Percentiles rank a stretch among this genome's conserved stretches.
Evolutionary conservation across 1,284 basidiomycete species (phyloP).

Genomic region (Puccinia horiana): DNA sequence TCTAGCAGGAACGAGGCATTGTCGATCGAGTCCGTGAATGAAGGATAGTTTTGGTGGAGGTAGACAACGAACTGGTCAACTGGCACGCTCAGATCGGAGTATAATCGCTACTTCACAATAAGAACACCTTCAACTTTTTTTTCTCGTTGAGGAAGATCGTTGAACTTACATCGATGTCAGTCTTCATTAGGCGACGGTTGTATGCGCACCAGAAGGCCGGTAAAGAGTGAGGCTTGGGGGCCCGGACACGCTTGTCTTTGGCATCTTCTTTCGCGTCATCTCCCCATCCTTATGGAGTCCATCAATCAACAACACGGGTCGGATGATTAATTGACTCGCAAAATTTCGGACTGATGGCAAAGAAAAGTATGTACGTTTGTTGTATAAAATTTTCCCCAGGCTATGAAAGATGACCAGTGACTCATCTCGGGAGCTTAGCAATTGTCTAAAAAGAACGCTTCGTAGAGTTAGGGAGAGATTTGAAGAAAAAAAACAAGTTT

Average conservation of each 20-base stretch:
- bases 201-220: conserved; percentile 52
- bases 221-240: conserved; percentile 48
- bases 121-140: conserved; percentile 53
- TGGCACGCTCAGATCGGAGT: conserved; percentile 85
- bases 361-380: conserved; percentile 69
- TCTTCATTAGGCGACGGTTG: conserved; percentile 50
- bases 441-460: conserved; percentile 63
- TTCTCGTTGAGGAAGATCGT: conserved; percentile 59
- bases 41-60: conserved; percentile 86
- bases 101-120: conserved; percentile 65
- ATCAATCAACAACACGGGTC: background rate
- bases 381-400: conserved; percentile 89
- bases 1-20: conserved; percentile 73
- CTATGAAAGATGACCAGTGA: conserved; percentile 87
- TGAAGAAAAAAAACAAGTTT: background rate
- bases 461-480: conserved; percentile 44
- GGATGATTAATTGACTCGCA: background rate
- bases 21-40: conserved; percentile 77
- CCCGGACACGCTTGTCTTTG: conserved; percentile 54
- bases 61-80: conserved; percentile 83
- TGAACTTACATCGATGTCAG: conserved; percentile 39
- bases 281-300: conserved; percentile 54
- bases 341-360: background rate
- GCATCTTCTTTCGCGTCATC: conserved; percentile 55
- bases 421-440: conserved; percentile 76